phyloP scores from a whole-genome alignment of 192 early-diverging fungal species.

The Linnemannia hyalina region DNA sequence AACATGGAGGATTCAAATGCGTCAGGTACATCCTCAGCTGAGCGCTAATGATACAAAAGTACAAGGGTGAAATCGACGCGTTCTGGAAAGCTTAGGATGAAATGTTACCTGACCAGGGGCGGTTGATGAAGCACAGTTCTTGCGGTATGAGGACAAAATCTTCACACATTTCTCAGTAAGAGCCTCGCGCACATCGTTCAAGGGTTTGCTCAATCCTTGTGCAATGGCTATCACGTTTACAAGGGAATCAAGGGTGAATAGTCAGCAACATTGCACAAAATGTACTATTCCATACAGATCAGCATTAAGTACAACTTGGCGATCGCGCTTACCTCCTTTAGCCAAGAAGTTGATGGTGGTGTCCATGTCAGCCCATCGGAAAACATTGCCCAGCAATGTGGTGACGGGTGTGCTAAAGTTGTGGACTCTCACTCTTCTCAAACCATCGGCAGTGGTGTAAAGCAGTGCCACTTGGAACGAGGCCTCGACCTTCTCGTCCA shows the following conservation, averaged over 20 bases:
- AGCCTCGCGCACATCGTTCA: conserved; percentile 83
- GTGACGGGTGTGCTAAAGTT: conserved; percentile 87
- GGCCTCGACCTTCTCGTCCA: conserved; percentile 86
- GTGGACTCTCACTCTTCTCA: conserved; percentile 93
- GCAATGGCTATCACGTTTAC: conserved; percentile 68
- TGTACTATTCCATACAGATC: not conserved
- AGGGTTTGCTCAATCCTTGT: conserved; percentile 75
- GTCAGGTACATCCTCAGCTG: not conserved
- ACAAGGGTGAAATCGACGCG: not conserved
- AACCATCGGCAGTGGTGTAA: conserved; percentile 91
- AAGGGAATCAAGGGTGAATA: not conserved
- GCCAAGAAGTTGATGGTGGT: conserved; percentile 88
- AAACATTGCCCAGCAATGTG: conserved; percentile 81
- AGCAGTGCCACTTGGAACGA: conserved; percentile 94
- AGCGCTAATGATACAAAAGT: not conserved
- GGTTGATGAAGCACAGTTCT: conserved; percentile 89
- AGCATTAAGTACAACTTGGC: not conserved
- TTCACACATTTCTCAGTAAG: conserved; percentile 91
- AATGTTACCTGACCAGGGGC: conserved; percentile 79
- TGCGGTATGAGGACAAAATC: conserved; percentile 91
- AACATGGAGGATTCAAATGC: not conserved
- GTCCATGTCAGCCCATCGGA: conserved; percentile 93
- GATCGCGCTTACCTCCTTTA: conserved; percentile 71
- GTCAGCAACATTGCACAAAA: not conserved
- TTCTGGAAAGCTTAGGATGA: conserved; percentile 26